Conservation (phyloP, 2,329 filamentous ascomycete species). For the Alternaria conjuncta region DNA sequence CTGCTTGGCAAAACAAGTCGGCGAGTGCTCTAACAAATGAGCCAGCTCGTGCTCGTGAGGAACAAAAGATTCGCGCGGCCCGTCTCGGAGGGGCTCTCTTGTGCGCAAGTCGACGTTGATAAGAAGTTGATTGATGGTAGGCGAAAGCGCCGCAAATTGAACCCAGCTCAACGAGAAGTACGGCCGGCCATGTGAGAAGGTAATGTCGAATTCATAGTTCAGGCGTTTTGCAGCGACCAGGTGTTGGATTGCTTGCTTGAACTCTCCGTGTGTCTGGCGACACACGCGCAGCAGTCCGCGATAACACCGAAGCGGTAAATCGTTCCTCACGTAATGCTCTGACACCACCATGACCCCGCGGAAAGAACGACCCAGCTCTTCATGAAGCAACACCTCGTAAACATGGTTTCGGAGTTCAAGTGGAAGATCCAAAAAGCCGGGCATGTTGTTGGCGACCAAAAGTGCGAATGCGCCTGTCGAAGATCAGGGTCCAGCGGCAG, state of each 20-base stretch:
- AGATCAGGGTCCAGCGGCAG: constrained; percentile 9
- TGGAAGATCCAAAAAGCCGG: constrained; percentile 39
- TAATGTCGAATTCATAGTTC: constrained; percentile 34
- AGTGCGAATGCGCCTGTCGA: constrained; percentile 13
- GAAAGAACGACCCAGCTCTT: constrained; percentile 28
- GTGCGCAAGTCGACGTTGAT: constrained; percentile 41
- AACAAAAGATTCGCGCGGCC: constrained; percentile 12
- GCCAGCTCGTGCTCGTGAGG: constrained; percentile 35
- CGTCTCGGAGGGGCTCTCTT: constrained; percentile 31
- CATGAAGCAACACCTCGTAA: constrained; percentile 34
- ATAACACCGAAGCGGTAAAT: constrained; percentile 37
- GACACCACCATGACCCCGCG: constrained; percentile 41
- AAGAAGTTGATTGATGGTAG: constrained; percentile 35
- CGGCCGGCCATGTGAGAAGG: constrained; percentile 42
- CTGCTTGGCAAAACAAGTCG: constrained; percentile 35
- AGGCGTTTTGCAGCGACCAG: constrained; percentile 32
- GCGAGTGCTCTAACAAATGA: constrained; percentile 33
- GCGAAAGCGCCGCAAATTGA: constrained; percentile 34
- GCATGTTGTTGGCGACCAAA: constrained; percentile 23
- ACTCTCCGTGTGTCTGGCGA: constrained; percentile 31
- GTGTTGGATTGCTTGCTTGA: constrained; percentile 39
- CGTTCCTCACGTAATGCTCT: constrained; percentile 34
- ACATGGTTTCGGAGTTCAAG: constrained; percentile 38
- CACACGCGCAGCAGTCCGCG: constrained; percentile 33
- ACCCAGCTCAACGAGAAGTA: constrained; percentile 41